Base-by-base conservation (phyloP, 768 basidiomycete genomes). In the Sporobolomyces pararoseus region DNA sequence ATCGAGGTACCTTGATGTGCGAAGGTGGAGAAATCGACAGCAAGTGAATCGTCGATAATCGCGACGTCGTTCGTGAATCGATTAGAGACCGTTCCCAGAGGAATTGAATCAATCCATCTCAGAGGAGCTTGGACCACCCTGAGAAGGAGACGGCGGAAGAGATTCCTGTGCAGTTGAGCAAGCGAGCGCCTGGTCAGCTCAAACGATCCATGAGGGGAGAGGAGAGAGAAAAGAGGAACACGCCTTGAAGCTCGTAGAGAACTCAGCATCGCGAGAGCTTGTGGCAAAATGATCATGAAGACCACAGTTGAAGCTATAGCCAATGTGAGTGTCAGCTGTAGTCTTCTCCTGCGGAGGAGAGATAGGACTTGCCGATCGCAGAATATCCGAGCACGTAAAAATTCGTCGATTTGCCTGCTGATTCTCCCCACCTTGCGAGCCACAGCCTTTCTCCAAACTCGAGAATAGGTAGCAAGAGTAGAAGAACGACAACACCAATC, bases 61-160 rank as follows among this genome's bases (percentile, higher is more conserved):
- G 35, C 42, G 29, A 89, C 63, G 84, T 85, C 67, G 88, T 79
- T 12, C 1, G 87, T 88, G 76, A 91, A 89, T 23, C 91, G 84
- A 75, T 91, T 90, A 46, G 89, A 82, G 73, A 91, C 88, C 12
- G 88, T 82, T 14, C 90, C 90, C 35, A 88, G 84, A 0, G 88
- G 88, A 4, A 87, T 89, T 32, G 84, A 80, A 76, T 89, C 88
- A 79, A 88, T 88, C 77, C 87, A 88, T 2, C 87, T 84, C 10
- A 84, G 80, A 4, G 87, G 87, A 0, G 87, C 87, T 46, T 85
- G 80, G 7, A 85, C 83, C 16, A 89, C 80, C 31, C 86, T 79
- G 46, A 78, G 78, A 19, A 88, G 81, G 61, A 89, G 82, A 7
- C 81, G 78, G 6, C 80, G 74, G 78, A 89, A 89, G 16, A 89